phyloP scores from a whole-genome alignment of 2,329 filamentous ascomycete genomes.

The Alternaria gansuensis region DNA sequence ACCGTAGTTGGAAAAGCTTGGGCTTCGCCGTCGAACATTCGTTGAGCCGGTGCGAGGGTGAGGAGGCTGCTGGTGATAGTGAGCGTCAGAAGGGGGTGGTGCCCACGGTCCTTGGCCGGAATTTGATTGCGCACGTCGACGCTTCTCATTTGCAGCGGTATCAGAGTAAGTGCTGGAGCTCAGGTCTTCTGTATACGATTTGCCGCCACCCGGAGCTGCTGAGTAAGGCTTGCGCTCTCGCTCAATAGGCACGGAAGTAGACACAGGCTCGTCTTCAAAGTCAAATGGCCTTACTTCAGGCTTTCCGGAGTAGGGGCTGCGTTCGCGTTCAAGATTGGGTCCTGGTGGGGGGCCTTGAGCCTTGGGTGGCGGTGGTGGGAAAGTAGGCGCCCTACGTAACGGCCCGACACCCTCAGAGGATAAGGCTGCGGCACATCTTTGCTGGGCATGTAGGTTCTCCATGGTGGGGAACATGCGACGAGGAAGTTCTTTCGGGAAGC shows the following conservation, averaged over 20 bases:
- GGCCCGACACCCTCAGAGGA: slow-evolving; percentile 57
- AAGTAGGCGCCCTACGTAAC: slow-evolving; percentile 47
- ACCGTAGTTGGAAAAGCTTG: slow-evolving; percentile 48
- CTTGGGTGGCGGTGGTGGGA: slow-evolving; percentile 50
- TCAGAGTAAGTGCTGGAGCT: slow-evolving; percentile 41
- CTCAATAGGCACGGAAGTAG: slow-evolving; percentile 65
- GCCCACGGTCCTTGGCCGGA: slow-evolving; percentile 44
- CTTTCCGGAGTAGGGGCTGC: slow-evolving; percentile 46
- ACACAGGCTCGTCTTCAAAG: slow-evolving; percentile 44
- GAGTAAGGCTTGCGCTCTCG: slow-evolving; percentile 72
- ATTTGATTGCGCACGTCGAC: slow-evolving; percentile 45
- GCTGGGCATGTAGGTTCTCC: slow-evolving; percentile 66
- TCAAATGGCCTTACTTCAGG: slow-evolving; percentile 44
- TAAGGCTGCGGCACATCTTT: slow-evolving; percentile 69
- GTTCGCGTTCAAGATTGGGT: slow-evolving; percentile 47
- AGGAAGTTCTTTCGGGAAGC: slow-evolving; percentile 81
- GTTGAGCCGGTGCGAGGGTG: slow-evolving; percentile 38
- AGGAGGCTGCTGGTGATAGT: slow-evolving; percentile 32
- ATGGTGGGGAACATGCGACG: slow-evolving; percentile 73
- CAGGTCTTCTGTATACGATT: slow-evolving; percentile 58
- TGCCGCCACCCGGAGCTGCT: slow-evolving; percentile 67
- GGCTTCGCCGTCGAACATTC: slow-evolving; percentile 43
- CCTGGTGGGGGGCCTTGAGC: slow-evolving; percentile 22
- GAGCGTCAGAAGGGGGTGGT: slow-evolving; percentile 30
- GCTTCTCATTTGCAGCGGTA: slow-evolving; percentile 32